Percentiles rank a stretch among this genome's conserved stretches.
Evolutionary conservation across 805 yeast species (phyloP).

Genomic region (Pichia occidentalis): DNA sequence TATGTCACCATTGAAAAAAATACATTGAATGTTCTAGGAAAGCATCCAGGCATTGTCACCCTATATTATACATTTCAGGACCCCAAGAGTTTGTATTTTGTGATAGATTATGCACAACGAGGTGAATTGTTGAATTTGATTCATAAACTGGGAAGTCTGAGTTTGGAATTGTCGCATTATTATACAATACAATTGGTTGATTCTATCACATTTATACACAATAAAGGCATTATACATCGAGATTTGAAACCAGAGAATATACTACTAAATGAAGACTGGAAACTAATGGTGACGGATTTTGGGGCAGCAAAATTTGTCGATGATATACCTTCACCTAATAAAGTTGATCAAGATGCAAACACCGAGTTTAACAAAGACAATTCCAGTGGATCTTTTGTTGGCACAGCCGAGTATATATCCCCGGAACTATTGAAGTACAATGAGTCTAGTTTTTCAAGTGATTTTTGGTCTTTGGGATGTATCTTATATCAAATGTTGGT

Average conservation of each 20-base stretch:
- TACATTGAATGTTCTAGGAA: constrained; percentile 78
- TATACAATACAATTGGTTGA: constrained; percentile 86
- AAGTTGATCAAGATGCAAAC: neutral
- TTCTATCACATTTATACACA: constrained; percentile 82
- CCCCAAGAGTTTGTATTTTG: constrained; percentile 79
- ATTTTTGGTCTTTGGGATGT: constrained; percentile 94
- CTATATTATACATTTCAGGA: constrained; percentile 94
- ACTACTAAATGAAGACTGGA: constrained; percentile 75
- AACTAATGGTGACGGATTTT: constrained; percentile 89
- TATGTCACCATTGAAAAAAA: constrained; percentile 94
- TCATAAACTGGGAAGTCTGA: constrained; percentile 68
- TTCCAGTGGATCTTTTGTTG: constrained; percentile 73
- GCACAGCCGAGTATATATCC: constrained; percentile 94
- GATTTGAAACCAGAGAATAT: constrained; percentile 95
- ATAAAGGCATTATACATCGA: constrained; percentile 84
- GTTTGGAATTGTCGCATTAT: constrained; percentile 69
- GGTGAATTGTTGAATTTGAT: constrained; percentile 87
- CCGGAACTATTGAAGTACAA: constrained; percentile 82
- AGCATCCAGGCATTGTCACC: constrained; percentile 92
- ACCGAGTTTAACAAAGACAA: constrained; percentile 8
- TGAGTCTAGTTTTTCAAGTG: constrained; percentile 75
- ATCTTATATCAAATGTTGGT: constrained; percentile 75
- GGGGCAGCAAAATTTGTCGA: constrained; percentile 90
- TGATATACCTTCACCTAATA: constrained; percentile 10
- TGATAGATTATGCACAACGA: constrained; percentile 86